A percentile compares a stretch with the other conserved stretches of the same genome.
Evolutionary conservation across 2,329 filamentous ascomycete species (phyloP).

Genomic region (Monilinia polystroma): DNA sequence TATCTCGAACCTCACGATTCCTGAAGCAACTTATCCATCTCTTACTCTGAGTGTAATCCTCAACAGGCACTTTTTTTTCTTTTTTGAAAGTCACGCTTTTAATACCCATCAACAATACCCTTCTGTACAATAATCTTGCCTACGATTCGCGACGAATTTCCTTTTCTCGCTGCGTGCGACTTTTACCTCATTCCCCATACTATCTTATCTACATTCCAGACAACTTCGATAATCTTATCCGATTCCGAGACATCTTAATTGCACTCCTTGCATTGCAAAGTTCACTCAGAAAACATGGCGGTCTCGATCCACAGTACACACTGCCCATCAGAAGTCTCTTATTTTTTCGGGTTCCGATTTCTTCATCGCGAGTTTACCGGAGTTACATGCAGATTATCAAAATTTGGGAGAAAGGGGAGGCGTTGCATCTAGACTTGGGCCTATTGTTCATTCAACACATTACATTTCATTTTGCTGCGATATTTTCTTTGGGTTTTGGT

Average conservation of each 20-base stretch:
- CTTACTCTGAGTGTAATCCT: slow-evolving; percentile 10
- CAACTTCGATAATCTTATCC: slow-evolving; percentile 13
- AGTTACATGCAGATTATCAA: slow-evolving; percentile 19
- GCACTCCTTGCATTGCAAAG: slow-evolving; percentile 23
- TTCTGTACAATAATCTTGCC: slow-evolving; percentile 24
- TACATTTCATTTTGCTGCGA: slow-evolving; percentile 20
- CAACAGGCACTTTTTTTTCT: not conserved
- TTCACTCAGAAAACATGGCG: slow-evolving; percentile 21
- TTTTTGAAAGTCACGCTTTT: slow-evolving; percentile 23
- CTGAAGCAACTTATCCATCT: slow-evolving; percentile 5
- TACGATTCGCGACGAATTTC: slow-evolving; percentile 25
- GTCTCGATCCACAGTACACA: slow-evolving; percentile 36
- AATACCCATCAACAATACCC: slow-evolving; percentile 19
- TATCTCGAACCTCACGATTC: slow-evolving; percentile 24
- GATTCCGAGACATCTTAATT: slow-evolving; percentile 17
- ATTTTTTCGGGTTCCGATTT: slow-evolving; percentile 10
- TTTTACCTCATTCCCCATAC: slow-evolving; percentile 15
- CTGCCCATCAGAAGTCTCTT: slow-evolving; percentile 18
- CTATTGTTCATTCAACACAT: slow-evolving; percentile 24
- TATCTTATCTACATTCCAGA: slow-evolving; percentile 24
- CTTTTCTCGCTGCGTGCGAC: slow-evolving; percentile 24
- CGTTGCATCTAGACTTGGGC: slow-evolving; percentile 36
- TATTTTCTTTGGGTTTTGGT: slow-evolving; percentile 23
- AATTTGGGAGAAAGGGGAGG: slow-evolving; percentile 25
- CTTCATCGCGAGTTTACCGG: slow-evolving; percentile 20